Base-by-base conservation (phyloP, 768 basidiomycete genomes). In the Galerina sulciceps region DNA sequence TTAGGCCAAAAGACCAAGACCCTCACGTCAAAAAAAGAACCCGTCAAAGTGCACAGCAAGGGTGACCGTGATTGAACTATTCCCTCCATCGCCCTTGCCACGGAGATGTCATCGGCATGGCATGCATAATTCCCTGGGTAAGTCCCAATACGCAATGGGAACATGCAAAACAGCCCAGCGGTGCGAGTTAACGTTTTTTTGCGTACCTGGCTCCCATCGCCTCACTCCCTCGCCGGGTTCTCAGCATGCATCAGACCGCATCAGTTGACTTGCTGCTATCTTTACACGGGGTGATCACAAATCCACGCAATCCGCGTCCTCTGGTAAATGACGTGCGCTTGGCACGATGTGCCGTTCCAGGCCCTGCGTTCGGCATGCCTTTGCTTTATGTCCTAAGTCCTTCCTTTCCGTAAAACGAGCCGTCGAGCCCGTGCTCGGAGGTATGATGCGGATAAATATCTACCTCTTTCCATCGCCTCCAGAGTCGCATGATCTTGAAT, bases 31-130 rank as follows among this genome's bases (percentile, higher is more conserved):
- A 49, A 36, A 49, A 35, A 45, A 48, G 57, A 53, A 51, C 52
- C 59, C 55, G 59, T 60, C 59, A 60, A 58, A 34, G 36, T 44
- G 63, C 59, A 64, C 63, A 64, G 63, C 63, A 64, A 64, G 63
- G 63, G 63, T 55, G 18, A 48, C 14, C 22, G 42, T 64, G 63
- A 64, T 61, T 53, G 53, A 52, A 42, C 40, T 40, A n/a, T 45
- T 47, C 26, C 43, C 34, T 46, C 43, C 11, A 10, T 31, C 41
- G 38, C 40, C n/a, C 48, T 18, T 18, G 37, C 15, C 17, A 59
- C 44, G 42, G 44, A 52, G 20, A 44, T 52, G 35, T 52, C 42
- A 42, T 55, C 45, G 36, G 10, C 17, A n/a, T 53, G 38, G 45
- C 44, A 48, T 46, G 45, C n/a, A 44, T 17, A 10, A 10, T 36